Evolutionary conservation across 169 alveolate genomes (phyloP).

Genomic region (Plasmodium chabaudi): DNA sequence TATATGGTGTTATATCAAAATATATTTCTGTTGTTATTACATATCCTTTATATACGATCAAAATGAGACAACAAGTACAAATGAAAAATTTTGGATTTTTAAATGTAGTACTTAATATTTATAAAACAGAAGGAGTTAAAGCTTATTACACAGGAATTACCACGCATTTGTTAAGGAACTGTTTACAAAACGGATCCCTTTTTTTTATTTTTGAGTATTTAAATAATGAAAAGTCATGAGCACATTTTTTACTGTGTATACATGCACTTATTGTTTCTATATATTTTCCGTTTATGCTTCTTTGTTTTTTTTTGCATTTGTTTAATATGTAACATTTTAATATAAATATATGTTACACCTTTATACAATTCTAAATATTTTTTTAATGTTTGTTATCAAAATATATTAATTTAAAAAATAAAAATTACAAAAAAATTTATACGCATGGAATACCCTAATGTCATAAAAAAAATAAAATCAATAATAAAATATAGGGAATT

Average conservation of each 20-base stretch:
- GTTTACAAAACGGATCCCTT: constrained; percentile 73
- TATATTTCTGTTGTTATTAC: constrained; percentile 57
- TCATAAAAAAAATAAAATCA: too few relatives aligned
- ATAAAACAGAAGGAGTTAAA: constrained; percentile 50
- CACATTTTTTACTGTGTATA: not conserved
- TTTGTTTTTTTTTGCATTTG: not conserved
- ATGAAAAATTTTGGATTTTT: constrained; percentile 52
- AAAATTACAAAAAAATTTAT: too few relatives aligned
- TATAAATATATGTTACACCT: too few relatives aligned
- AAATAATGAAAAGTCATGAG: constrained; percentile 24
- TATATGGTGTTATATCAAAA: constrained; percentile 69
- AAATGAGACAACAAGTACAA: constrained; percentile 76
- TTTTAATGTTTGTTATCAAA: too few relatives aligned
- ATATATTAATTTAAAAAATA: too few relatives aligned
- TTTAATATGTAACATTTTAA: too few relatives aligned
- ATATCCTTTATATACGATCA: constrained; percentile 69
- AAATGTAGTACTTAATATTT: constrained; percentile 54
- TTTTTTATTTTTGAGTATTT: constrained; percentile 73
- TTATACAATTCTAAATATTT: too few relatives aligned
- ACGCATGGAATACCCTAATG: too few relatives aligned
- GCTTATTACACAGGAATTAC: constrained; percentile 69
- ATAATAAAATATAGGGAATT: too few relatives aligned
- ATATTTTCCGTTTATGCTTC: constrained; percentile 10
- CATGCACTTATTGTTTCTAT: not conserved
- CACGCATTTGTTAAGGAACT: constrained; percentile 64